Evolutionary conservation across 1,139 yeast genomes (phyloP).

Genomic region (Blastobotrys malaysiensis): DNA sequence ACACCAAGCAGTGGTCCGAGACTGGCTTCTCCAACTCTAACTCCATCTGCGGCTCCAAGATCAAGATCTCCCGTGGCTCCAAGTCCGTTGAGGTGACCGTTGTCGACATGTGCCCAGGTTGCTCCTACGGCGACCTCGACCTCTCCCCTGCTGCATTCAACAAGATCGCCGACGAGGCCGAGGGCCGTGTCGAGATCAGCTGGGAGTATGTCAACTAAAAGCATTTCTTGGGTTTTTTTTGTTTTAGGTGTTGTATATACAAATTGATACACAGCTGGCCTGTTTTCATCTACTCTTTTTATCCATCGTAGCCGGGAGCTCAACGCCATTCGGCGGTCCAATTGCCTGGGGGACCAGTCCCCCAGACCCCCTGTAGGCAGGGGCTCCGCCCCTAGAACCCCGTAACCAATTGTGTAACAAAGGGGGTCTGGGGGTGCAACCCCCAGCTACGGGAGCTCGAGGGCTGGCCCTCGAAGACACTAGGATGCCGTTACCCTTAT

Average conservation of each 20-base stretch:
- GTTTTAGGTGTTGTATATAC: neutral
- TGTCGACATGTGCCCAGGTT: conserved; percentile 51
- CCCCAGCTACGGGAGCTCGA: neutral
- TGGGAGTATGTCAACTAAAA: conserved; percentile 35
- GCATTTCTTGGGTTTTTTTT: conserved; percentile 1
- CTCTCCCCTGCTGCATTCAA: conserved; percentile 51
- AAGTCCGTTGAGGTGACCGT: conserved; percentile 47
- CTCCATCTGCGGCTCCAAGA: conserved; percentile 47
- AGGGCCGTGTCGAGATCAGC: conserved; percentile 44
- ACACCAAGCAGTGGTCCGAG: conserved; percentile 30
- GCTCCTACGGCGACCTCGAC: conserved; percentile 44
- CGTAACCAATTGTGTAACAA: too few relatives aligned
- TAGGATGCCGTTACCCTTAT: too few relatives aligned
- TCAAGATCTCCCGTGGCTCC: conserved; percentile 40
- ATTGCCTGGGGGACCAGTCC: neutral
- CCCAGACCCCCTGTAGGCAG: neutral
- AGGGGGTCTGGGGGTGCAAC: too few relatives aligned
- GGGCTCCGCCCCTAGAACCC: too few relatives aligned
- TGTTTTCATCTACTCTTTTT: neutral
- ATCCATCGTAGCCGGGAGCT: too few relatives aligned
- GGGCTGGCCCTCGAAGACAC: neutral
- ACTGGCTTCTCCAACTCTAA: conserved; percentile 37
- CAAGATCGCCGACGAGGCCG: conserved; percentile 40
- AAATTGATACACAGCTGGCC: neutral
- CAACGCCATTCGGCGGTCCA: too few relatives aligned